Percentiles rank a stretch among this genome's conserved stretches.
phyloP scores from a whole-genome alignment of 176 grass and related monocot genomes.

The Paspalum vaginatum region DNA sequence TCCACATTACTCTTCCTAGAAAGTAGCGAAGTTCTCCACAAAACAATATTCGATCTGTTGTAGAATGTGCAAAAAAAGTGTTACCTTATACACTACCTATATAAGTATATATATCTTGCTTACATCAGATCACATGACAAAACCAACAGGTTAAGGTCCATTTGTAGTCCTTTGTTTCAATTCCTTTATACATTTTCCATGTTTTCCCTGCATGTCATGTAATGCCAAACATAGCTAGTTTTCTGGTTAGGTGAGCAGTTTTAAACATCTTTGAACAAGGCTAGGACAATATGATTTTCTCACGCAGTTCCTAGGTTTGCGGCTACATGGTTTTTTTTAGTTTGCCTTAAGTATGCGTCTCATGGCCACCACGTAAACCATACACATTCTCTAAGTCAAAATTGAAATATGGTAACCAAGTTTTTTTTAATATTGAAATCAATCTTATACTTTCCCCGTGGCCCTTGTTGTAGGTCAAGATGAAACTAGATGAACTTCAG shows the following conservation, averaged over 20 bases:
- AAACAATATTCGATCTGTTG: background rate
- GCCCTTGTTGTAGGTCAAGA: slow-evolving; percentile 91
- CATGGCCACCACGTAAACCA: background rate
- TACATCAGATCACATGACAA: background rate
- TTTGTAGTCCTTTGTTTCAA: background rate
- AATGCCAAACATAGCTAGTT: background rate
- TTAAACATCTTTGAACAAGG: background rate
- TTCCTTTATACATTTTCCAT: background rate
- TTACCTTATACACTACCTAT: background rate
- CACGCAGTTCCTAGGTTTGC: slow-evolving; percentile 7
- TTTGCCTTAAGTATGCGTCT: background rate
- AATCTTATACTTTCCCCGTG: slow-evolving; percentile 49
- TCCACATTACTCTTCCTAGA: background rate
- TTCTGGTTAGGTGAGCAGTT: background rate
- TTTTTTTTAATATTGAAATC: slow-evolving; percentile 40
- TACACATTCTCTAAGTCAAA: slow-evolving; percentile 25
- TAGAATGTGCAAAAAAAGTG: background rate
- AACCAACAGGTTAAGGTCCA: background rate
- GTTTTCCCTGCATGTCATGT: background rate
- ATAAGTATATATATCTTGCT: background rate
- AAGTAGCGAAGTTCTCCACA: background rate
- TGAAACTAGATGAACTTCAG: slow-evolving; percentile 93
- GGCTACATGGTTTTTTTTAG: background rate
- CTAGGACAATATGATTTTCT: background rate
- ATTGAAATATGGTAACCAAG: slow-evolving; percentile 1